A percentile compares a stretch with the other conserved stretches of the same genome.
Conservation (phyloP, 345 rosid genomes). For the Ailanthus altissimus region DNA sequence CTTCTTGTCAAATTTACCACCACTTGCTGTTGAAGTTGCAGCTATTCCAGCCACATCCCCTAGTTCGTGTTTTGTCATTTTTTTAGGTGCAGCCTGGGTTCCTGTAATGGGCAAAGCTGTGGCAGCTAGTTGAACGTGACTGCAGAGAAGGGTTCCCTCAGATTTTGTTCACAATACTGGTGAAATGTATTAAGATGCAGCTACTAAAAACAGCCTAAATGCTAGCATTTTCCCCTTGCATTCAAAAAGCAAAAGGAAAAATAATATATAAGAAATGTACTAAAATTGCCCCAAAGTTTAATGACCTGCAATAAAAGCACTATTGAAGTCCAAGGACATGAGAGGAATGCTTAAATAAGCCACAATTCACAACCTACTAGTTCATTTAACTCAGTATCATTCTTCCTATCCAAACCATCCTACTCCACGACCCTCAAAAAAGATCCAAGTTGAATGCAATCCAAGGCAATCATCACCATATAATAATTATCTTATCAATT, state of each 20-base stretch:
- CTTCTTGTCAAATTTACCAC: slow-evolving; percentile 95
- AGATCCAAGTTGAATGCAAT: neutral
- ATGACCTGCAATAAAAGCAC: neutral
- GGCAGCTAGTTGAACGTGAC: slow-evolving; percentile 91
- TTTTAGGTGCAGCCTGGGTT: slow-evolving; percentile 60
- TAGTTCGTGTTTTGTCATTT: slow-evolving; percentile 66
- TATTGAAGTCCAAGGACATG: neutral
- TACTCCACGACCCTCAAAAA: neutral
- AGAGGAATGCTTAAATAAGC: neutral
- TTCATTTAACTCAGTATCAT: neutral
- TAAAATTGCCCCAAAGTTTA: neutral
- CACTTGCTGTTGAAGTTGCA: slow-evolving; percentile 86
- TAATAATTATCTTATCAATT: neutral
- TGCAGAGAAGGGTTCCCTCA: slow-evolving; percentile 35
- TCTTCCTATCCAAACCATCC: neutral
- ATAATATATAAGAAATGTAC: neutral
- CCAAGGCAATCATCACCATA: neutral
- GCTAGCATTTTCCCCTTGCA: neutral
- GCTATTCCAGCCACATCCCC: slow-evolving; percentile 89
- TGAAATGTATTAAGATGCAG: neutral
- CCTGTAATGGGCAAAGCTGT: slow-evolving; percentile 86
- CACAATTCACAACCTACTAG: neutral
- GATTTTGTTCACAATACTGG: neutral
- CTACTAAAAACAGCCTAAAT: neutral
- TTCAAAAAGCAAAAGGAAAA: neutral